Evolutionary conservation across 2,329 filamentous ascomycete species (phyloP).

Genomic region (Claviceps maximensis): DNA sequence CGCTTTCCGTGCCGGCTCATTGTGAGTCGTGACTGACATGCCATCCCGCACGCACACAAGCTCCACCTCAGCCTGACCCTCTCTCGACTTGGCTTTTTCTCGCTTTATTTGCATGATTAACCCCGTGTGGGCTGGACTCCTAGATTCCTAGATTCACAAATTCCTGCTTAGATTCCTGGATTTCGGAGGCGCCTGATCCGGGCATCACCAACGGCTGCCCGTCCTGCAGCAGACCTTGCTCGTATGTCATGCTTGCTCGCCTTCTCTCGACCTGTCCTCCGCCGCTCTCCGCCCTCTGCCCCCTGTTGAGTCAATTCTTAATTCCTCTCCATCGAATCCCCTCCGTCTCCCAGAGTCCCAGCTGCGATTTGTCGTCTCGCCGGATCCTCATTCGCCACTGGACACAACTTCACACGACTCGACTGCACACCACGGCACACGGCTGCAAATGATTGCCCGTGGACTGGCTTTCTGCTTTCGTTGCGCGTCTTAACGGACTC

Average conservation of each 20-base stretch:
- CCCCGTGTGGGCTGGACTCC: not conserved
- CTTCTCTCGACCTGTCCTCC: not conserved
- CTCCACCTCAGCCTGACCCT: not conserved
- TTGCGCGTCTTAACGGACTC: slow-evolving; percentile 2
- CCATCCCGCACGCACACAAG: not conserved
- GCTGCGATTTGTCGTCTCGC: not conserved
- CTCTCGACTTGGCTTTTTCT: not conserved
- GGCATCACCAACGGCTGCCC: not conserved
- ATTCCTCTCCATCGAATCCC: not conserved
- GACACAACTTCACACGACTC: not conserved
- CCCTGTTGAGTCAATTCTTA: not conserved
- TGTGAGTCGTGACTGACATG: not conserved
- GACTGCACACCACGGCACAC: not conserved
- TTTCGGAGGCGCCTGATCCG: not conserved
- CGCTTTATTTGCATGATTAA: not conserved
- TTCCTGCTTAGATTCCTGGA: not conserved
- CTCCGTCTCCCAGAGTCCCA: not conserved
- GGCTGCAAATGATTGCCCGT: not conserved
- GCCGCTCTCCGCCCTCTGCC: not conserved
- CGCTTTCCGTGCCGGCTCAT: not conserved
- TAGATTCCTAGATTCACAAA: no score
- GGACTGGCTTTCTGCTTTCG: not conserved
- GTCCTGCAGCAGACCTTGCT: not conserved
- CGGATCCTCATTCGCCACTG: not conserved
- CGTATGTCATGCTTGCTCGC: not conserved